Conservation (phyloP, 2,329 filamentous ascomycete species). For the Pseudogymnoascus sp. region DNA sequence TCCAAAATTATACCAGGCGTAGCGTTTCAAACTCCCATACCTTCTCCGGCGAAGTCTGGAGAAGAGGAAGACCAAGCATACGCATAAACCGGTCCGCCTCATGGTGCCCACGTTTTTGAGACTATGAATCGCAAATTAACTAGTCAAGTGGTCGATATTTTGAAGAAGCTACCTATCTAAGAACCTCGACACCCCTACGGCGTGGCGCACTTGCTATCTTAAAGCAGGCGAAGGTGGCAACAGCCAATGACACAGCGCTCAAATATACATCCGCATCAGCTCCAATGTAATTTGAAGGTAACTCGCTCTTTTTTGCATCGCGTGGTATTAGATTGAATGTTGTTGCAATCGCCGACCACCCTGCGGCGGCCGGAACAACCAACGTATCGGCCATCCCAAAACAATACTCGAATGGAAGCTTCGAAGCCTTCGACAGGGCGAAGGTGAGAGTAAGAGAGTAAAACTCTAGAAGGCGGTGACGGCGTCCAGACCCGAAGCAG, state of each 20-base stretch:
- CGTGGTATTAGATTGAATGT: slow-evolving; percentile 16
- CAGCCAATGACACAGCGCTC: slow-evolving; percentile 15
- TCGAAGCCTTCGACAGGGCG: slow-evolving; percentile 12
- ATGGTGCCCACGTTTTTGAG: not conserved
- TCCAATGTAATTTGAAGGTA: slow-evolving; percentile 13
- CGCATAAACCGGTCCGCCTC: not conserved
- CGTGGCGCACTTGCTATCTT: slow-evolving; percentile 14
- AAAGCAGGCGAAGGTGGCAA: slow-evolving; percentile 16
- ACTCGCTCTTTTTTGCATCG: slow-evolving; percentile 13
- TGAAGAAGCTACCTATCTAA: slow-evolving; percentile 14
- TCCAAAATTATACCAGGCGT: not conserved
- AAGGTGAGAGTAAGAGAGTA: slow-evolving; percentile 18
- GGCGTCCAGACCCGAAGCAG: slow-evolving; percentile 22
- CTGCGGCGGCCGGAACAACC: slow-evolving; percentile 15
- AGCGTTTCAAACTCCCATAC: not conserved
- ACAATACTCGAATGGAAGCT: slow-evolving; percentile 17
- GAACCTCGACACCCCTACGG: slow-evolving; percentile 3
- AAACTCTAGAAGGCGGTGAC: slow-evolving; percentile 22
- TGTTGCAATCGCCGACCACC: slow-evolving; percentile 16
- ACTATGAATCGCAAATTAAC: not conserved
- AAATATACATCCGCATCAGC: slow-evolving; percentile 14
- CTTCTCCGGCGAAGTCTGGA: not conserved
- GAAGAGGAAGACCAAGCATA: not conserved
- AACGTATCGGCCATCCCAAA: slow-evolving; percentile 18
- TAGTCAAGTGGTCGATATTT: slow-evolving; percentile 7